These are phyloP conservation scores for Mycena metata DNA, from an alignment of 768 basidiomycete species.

Conservation along the genomic window DNA sequence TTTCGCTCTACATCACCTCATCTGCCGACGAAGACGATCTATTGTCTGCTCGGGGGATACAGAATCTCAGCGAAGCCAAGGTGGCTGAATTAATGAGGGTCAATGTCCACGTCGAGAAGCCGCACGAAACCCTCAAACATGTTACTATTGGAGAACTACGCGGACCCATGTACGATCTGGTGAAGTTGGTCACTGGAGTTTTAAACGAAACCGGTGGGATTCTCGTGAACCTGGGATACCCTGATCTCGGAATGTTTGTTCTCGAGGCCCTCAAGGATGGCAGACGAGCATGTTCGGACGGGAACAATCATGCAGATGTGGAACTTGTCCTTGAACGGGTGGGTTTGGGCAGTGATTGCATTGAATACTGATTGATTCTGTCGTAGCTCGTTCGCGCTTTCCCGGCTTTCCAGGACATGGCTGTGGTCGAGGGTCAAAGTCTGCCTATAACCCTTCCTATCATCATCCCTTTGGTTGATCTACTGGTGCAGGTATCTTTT, in stretches of 20 bases:
- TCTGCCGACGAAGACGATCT: conserved; percentile 67
- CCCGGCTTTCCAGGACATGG: conserved; percentile 88
- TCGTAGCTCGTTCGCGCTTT: conserved; percentile 80
- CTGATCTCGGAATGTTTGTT: conserved; percentile 82
- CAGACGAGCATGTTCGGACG: conserved; percentile 46
- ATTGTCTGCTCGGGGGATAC: conserved; percentile 78
- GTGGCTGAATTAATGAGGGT: conserved; percentile 84
- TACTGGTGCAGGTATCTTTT: conserved; percentile 75
- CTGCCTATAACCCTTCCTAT: conserved; percentile 40
- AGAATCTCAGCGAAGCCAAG: conserved; percentile 61
- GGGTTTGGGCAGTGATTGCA: conserved; percentile 35
- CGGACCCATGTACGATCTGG: conserved; percentile 80
- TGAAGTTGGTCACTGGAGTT: conserved; percentile 71
- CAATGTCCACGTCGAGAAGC: conserved; percentile 74
- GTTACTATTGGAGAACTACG: conserved; percentile 82
- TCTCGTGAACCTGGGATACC: conserved; percentile 71
- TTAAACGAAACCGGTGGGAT: conserved; percentile 82
- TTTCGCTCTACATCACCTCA: conserved; percentile 80
- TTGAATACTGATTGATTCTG: conserved; percentile 25
- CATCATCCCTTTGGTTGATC: conserved; percentile 29
- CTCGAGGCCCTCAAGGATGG: conserved; percentile 74
- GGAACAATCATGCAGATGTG: conserved; percentile 53
- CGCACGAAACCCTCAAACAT: conserved; percentile 78
- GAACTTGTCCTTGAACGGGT: conserved; percentile 77
- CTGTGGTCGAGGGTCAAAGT: conserved; percentile 74